Base-by-base conservation (phyloP, 2,329 filamentous ascomycete genomes). In the Fusarium drepaniforme region DNA sequence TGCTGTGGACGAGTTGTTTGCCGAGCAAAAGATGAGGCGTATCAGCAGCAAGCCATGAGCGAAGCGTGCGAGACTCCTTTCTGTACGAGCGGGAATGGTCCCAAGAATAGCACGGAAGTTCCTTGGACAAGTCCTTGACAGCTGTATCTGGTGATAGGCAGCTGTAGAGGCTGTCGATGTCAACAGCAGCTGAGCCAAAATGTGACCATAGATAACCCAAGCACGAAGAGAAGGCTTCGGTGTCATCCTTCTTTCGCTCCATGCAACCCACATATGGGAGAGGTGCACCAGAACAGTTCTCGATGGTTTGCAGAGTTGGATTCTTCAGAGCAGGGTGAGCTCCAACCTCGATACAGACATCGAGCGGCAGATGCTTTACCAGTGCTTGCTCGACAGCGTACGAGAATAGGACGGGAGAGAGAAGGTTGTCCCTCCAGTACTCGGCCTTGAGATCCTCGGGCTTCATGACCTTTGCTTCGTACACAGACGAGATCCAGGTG, bases 251-350 rank as follows among this genome's bases (percentile, higher is more conserved):
- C 38, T 40, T 40, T 64, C 1, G 63, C 42, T 0, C 72, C 72
- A 1, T 79, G 79, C 11, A 3, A 65, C 46, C 18, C 64, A 69
- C 3, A 37, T 46, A 25, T 72, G 74, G 4, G 73, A 69, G 0
- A 74, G 21, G 13, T 64, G 53, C 30, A 4, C 51, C 42, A 1
- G 44, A 44, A 3, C 56, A 53, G 7, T 70, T 51, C 16, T 66
- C 61, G 23, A 75, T 42, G 8, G 86, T 86, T 77, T 88, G 84
- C 65, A 84, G 84, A 51, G 85, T 80, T 0, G 86, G 86, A 0
- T 86, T 86, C 58, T 85, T 84, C 6, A 88, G 82, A 0, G 85
- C 86, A 1, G 86, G 83, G 73, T 88, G 86, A 1, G 87, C 86
- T 0, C 87, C 86, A 7, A 88, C 73, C 72, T 88, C 87, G 6